Conservation (phyloP, 2,329 filamentous ascomycete genomes). For the Cryphonectria nitschkei region DNA sequence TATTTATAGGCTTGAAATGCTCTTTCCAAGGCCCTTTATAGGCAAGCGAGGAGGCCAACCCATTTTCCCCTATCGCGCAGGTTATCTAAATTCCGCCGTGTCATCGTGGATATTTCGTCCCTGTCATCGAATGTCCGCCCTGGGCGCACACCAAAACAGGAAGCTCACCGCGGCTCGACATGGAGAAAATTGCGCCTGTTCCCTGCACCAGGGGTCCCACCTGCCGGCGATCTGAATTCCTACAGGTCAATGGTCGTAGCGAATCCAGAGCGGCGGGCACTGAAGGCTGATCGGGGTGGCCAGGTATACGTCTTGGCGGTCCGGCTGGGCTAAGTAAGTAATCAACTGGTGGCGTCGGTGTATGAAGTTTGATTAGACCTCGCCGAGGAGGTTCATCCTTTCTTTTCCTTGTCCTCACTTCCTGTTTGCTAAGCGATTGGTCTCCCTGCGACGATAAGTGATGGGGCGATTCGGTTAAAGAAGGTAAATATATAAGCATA, state of each 20-base stretch:
- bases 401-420: not conserved
- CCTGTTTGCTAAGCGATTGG: not conserved
- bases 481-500: no score
- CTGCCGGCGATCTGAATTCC: conserved; percentile 13
- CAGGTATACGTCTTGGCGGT: not conserved
- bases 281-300: not conserved
- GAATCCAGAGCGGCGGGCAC: conserved; percentile 5
- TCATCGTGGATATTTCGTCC: conserved; percentile 2
- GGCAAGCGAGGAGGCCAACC: not conserved
- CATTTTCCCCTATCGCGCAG: not conserved
- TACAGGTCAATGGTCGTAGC: conserved; percentile 9
- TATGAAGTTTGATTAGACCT: not conserved
- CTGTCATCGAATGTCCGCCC: not conserved
- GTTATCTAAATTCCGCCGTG: not conserved
- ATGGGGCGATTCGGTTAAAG: not conserved
- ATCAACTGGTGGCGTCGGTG: not conserved
- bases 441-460: not conserved
- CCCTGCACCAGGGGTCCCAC: conserved; percentile 9
- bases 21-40: not conserved
- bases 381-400: not conserved
- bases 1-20: not conserved
- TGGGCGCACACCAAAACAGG: conserved; percentile 26
- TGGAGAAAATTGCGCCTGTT: not conserved
- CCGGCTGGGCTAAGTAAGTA: not conserved
- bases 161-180: conserved; percentile 25